These are phyloP conservation scores for Calonectria naviculata DNA, from an alignment of 2,329 filamentous ascomycete species.

Conservation along the genomic window DNA sequence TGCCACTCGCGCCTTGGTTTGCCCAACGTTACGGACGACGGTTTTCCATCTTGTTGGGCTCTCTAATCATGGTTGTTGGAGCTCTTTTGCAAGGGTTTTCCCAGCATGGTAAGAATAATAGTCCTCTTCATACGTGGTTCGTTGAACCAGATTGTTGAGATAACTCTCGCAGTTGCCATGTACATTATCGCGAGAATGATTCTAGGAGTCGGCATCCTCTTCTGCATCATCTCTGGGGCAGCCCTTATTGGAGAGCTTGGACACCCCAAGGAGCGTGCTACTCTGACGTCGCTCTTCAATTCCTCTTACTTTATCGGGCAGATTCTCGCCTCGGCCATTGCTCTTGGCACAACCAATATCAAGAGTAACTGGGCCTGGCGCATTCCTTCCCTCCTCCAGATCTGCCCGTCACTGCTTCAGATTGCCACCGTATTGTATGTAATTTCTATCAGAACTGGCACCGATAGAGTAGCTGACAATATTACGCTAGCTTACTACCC, in stretches of 20 bases:
- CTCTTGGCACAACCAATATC: constrained; percentile 53
- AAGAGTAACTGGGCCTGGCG: constrained; percentile 57
- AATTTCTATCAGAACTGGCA: too few relatives aligned
- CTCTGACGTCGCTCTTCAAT: constrained; percentile 50
- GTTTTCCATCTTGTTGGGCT: constrained; percentile 67
- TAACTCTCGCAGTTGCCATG: constrained; percentile 57
- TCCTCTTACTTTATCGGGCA: constrained; percentile 63
- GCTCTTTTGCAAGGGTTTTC: constrained; percentile 66
- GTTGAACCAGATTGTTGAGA: neutral
- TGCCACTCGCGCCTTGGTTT: constrained; percentile 64
- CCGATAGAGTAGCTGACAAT: neutral
- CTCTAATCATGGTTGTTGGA: constrained; percentile 64
- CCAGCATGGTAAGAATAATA: constrained; percentile 45
- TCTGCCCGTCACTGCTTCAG: constrained; percentile 36
- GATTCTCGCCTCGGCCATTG: constrained; percentile 31
- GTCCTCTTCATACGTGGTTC: neutral
- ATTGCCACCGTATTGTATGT: constrained; percentile 9
- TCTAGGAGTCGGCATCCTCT: constrained; percentile 71
- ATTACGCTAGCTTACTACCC: constrained; percentile 9
- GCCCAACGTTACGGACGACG: constrained; percentile 58
- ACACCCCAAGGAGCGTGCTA: constrained; percentile 69
- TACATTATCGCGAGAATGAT: constrained; percentile 69
- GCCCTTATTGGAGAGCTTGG: constrained; percentile 69
- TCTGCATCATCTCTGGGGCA: constrained; percentile 68
- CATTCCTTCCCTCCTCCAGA: constrained; percentile 58